Conservation (phyloP, 495 filamentous ascomycete species). For the Penicillium malachiteum region DNA sequence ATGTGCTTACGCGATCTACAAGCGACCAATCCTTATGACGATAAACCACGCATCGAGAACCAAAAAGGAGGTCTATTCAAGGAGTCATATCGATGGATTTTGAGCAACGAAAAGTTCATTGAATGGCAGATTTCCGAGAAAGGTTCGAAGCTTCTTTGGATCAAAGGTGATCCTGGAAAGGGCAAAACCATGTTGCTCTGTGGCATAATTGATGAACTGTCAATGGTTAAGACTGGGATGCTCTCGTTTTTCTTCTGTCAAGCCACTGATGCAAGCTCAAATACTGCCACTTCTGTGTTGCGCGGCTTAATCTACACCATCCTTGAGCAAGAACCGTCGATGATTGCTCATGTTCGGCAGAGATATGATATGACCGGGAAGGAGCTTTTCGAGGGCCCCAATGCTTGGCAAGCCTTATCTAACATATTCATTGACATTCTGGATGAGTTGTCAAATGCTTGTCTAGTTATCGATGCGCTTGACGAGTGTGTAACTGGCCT, state of each 20-base stretch:
- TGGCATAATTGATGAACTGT: constrained; percentile 38
- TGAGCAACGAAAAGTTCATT: constrained; percentile 33
- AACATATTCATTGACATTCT: neutral
- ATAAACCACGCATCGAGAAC: constrained; percentile 5
- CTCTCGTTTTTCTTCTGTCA: constrained; percentile 51
- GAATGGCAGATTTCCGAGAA: constrained; percentile 6
- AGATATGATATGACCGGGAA: constrained; percentile 11
- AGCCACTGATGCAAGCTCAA: constrained; percentile 32
- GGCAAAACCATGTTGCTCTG: constrained; percentile 41
- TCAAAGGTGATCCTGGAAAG: constrained; percentile 26
- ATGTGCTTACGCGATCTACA: neutral
- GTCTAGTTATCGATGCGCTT: constrained; percentile 49
- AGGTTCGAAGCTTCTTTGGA: constrained; percentile 14
- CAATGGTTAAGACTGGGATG: neutral
- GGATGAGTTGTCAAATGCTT: constrained; percentile 26
- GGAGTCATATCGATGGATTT: constrained; percentile 42
- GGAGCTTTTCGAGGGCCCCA: constrained; percentile 28
- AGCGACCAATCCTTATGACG: constrained; percentile 2
- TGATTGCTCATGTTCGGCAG: constrained; percentile 30
- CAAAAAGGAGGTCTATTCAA: constrained; percentile 32
- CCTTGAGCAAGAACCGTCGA: constrained; percentile 27
- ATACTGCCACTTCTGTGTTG: constrained; percentile 39
- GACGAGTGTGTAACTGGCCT: constrained; percentile 44
- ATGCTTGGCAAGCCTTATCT: constrained; percentile 7
- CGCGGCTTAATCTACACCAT: constrained; percentile 42